Conservation (phyloP, 441 rosid genomes). For the Adansonia gregorii region DNA sequence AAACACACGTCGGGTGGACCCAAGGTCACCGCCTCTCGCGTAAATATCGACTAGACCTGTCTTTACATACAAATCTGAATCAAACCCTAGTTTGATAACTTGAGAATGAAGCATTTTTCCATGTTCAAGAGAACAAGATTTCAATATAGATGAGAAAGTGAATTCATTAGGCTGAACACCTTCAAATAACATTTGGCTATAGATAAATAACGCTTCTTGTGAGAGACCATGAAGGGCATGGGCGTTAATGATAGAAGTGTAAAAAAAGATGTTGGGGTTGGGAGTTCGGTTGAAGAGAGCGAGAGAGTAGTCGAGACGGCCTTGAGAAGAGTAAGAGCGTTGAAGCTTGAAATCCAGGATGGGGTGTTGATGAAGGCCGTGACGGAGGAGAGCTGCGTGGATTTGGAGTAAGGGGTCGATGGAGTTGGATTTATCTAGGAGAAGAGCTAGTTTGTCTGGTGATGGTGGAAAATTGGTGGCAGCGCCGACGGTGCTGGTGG, state of each 20-base stretch:
- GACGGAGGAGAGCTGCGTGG: slow-evolving; percentile 65
- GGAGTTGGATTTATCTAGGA: slow-evolving; percentile 51
- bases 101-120: slow-evolving; percentile 53
- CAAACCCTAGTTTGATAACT: slow-evolving; percentile 52
- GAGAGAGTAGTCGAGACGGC: slow-evolving; percentile 46
- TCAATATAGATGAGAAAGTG: slow-evolving; percentile 59
- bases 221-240: slow-evolving; percentile 43
- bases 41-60: slow-evolving; percentile 44
- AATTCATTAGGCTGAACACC: slow-evolving; percentile 52
- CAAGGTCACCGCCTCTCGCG: slow-evolving; percentile 38
- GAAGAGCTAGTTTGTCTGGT: slow-evolving; percentile 42
- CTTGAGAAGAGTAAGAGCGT: slow-evolving; percentile 57
- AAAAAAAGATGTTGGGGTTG: slow-evolving; percentile 49
- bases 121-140: slow-evolving; percentile 47
- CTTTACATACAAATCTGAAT: slow-evolving; percentile 53
- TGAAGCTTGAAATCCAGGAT: slow-evolving; percentile 65
- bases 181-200: slow-evolving; percentile 47
- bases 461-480: slow-evolving; percentile 22
- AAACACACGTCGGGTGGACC: slow-evolving; percentile 42
- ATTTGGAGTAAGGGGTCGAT: slow-evolving; percentile 44
- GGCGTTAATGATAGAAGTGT: slow-evolving; percentile 54
- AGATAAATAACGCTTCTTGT: slow-evolving; percentile 41
- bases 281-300: slow-evolving; percentile 46
- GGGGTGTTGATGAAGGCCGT: slow-evolving; percentile 48
- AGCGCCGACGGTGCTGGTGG: slow-evolving; percentile 5